Evolutionary conservation across 495 filamentous ascomycete species (phyloP).

Genomic region (Xylaria flabelliformis): DNA sequence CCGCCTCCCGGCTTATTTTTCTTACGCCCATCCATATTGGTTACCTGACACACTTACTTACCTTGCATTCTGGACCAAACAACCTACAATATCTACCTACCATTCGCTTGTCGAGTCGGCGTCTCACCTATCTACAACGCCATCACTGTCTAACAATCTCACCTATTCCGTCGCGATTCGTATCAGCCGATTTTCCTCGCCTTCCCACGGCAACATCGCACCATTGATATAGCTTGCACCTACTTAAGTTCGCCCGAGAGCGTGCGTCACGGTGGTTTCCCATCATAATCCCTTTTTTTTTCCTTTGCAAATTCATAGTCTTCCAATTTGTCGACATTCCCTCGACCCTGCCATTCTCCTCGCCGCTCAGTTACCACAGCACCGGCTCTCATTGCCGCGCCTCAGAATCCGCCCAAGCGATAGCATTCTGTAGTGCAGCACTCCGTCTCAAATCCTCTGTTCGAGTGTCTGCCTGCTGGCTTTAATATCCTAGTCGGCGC

Average conservation of each 20-base stretch:
- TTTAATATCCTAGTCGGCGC: conserved; percentile 7
- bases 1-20: conserved; percentile 14
- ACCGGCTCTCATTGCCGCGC: conserved; percentile 19
- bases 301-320: conserved; percentile 2
- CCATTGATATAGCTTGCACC: conserved; percentile 10
- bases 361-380: conserved; percentile 18
- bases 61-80: conserved; percentile 17
- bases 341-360: conserved; percentile 20
- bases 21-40: conserved; percentile 1
- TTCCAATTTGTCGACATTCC: conserved; percentile 16
- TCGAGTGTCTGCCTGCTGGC: neutral
- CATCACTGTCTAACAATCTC: conserved; percentile 12
- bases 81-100: conserved; percentile 1
- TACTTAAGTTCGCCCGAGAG: conserved; percentile 15
- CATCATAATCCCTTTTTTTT: neutral
- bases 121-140: conserved; percentile 27
- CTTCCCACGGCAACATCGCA: conserved; percentile 9
- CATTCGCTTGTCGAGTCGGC: conserved; percentile 27
- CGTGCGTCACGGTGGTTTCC: conserved; percentile 5
- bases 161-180: conserved; percentile 22
- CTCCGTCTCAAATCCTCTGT: neutral
- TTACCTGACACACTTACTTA: conserved; percentile 18
- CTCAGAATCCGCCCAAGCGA: neutral
- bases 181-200: conserved; percentile 17
- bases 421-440: neutral